Evolutionary conservation across 2,329 filamentous ascomycete species (phyloP).

Genomic region (Penicillium rolfsii): DNA sequence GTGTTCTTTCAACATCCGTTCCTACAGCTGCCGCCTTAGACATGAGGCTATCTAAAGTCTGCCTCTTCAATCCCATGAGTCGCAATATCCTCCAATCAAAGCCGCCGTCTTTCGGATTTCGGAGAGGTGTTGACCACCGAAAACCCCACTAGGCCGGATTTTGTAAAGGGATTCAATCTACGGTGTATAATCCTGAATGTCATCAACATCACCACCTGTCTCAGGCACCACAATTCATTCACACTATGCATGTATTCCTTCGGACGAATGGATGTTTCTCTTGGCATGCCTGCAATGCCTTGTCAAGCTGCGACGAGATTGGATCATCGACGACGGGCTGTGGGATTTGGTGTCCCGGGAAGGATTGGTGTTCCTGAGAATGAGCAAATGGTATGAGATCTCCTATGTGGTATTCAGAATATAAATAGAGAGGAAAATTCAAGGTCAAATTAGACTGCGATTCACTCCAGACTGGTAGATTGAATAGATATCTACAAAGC

Average conservation of each 20-base stretch:
- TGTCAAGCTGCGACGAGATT: background rate
- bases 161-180: slow-evolving; percentile 15
- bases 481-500: background rate
- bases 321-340: background rate
- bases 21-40: background rate
- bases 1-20: background rate
- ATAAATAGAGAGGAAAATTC: background rate
- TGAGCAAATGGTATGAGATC: background rate
- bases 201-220: background rate
- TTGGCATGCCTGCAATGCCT: background rate
- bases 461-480: background rate
- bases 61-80: background rate
- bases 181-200: slow-evolving; percentile 14
- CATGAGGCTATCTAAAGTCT: background rate
- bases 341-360: background rate
- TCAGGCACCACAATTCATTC: slow-evolving; percentile 1
- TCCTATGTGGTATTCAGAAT: background rate
- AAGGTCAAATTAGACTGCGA: background rate
- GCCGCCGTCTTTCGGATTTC: background rate
- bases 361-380: background rate
- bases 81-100: background rate
- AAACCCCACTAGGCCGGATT: background rate
- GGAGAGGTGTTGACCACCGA: background rate
- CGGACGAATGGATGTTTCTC: slow-evolving; percentile 8
- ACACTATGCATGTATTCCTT: background rate